phyloP scores from a whole-genome alignment of 176 grass and related monocot species.

The Otatea glauca region DNA sequence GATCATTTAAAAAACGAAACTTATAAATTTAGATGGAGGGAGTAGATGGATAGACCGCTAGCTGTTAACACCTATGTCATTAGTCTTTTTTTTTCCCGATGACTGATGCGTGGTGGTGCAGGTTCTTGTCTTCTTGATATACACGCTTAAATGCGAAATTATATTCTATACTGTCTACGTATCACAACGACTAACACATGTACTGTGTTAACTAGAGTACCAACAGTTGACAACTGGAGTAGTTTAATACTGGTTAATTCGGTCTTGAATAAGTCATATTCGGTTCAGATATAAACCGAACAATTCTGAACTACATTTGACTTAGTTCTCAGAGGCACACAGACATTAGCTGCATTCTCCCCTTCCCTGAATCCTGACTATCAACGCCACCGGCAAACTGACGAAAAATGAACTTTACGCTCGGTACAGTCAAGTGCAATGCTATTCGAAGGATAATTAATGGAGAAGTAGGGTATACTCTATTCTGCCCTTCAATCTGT shows the following conservation, averaged over 20 bases:
- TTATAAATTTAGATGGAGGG: too few relatives aligned
- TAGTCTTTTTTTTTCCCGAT: neutral
- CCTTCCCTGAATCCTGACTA: neutral
- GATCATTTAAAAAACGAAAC: too few relatives aligned
- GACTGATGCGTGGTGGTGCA: neutral
- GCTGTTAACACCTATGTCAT: conserved; percentile 14
- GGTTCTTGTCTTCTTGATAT: neutral
- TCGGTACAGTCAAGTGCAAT: neutral
- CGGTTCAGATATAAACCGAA: neutral
- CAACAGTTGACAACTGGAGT: neutral
- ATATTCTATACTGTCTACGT: neutral
- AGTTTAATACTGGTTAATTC: neutral
- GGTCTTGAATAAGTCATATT: neutral
- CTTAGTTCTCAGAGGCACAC: neutral
- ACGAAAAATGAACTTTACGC: neutral
- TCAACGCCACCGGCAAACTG: neutral
- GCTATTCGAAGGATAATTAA: neutral
- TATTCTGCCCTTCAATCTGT: neutral
- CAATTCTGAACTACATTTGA: neutral
- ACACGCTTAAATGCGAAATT: neutral
- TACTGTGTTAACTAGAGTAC: neutral
- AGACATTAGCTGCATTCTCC: neutral
- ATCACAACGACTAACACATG: neutral
- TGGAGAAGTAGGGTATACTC: too few relatives aligned
- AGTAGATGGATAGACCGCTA: neutral